Evolutionary conservation across 192 early-diverging fungal genomes (phyloP).

Genomic region (Backusella parvicylindrica): DNA sequence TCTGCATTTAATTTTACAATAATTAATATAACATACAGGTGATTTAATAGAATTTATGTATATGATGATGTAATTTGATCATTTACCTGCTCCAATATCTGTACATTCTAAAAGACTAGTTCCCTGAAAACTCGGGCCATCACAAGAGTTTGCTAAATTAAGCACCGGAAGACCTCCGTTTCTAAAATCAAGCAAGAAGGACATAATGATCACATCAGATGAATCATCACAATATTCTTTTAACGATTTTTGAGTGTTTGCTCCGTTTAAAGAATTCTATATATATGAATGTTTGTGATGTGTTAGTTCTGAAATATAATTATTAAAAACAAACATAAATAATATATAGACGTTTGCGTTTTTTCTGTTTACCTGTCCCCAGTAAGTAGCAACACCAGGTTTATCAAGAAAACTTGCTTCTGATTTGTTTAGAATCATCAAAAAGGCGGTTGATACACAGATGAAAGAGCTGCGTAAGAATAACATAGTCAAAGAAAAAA

Average conservation of each 20-base stretch:
- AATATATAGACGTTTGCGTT: not conserved
- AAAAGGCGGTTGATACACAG: not conserved
- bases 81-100: slow-evolving; percentile 43
- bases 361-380: not conserved
- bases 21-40: not conserved
- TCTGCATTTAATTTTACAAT: slow-evolving; percentile 33
- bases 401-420: not conserved
- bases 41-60: not conserved
- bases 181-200: slow-evolving; percentile 61
- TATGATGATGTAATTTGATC: not conserved
- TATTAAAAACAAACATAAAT: not conserved
- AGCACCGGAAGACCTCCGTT: slow-evolving; percentile 55
- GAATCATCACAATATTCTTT: slow-evolving; percentile 56
- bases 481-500: not conserved
- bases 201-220: slow-evolving; percentile 52
- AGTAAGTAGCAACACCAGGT: not conserved
- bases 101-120: slow-evolving; percentile 67
- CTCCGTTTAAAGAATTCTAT: slow-evolving; percentile 21
- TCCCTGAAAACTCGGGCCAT: slow-evolving; percentile 49
- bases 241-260: slow-evolving; percentile 23
- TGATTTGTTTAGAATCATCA: not conserved
- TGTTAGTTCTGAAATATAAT: not conserved
- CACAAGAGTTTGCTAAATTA: slow-evolving; percentile 71
- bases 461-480: not conserved
- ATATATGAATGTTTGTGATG: not conserved